These are phyloP conservation scores for Chaetomium sp. DNA, from an alignment of 2,329 filamentous ascomycete genomes.

Conservation along the genomic window DNA sequence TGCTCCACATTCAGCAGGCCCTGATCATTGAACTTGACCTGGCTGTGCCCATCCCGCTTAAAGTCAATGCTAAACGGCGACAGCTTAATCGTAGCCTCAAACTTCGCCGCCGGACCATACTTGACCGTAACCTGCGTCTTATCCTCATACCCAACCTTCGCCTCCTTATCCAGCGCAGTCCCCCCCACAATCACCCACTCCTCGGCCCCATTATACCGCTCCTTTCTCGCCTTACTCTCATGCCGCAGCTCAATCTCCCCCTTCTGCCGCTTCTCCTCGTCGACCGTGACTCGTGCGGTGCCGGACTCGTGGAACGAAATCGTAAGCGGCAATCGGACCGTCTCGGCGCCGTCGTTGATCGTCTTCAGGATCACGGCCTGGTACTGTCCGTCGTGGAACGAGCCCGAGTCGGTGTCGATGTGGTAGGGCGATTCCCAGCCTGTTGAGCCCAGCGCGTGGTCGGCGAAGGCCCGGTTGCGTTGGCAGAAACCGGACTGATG, in stretches of 20 bases:
- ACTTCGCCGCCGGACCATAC: constrained; percentile 69
- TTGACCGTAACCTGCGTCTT: constrained; percentile 65
- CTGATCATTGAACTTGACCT: constrained; percentile 85
- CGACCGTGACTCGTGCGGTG: constrained; percentile 76
- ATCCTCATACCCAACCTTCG: constrained; percentile 60
- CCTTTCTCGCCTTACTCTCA: constrained; percentile 76
- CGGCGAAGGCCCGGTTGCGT: constrained; percentile 84
- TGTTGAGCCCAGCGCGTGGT: constrained; percentile 59
- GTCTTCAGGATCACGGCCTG: constrained; percentile 78
- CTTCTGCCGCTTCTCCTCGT: constrained; percentile 85
- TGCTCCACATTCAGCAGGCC: constrained; percentile 91
- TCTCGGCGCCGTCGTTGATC: constrained; percentile 56
- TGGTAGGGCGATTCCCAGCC: constrained; percentile 77
- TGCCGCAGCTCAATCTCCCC: constrained; percentile 84
- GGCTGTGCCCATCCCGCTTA: constrained; percentile 70
- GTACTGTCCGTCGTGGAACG: constrained; percentile 73
- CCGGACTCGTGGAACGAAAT: constrained; percentile 88
- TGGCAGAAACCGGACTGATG: constrained; percentile 95
- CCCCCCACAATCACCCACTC: constrained; percentile 83
- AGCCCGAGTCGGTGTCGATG: constrained; percentile 63
- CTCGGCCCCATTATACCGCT: constrained; percentile 88
- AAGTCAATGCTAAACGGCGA: constrained; percentile 83
- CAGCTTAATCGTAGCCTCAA: constrained; percentile 78
- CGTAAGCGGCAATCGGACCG: constrained; percentile 72
- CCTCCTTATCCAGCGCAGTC: constrained; percentile 62